Base-by-base conservation (phyloP, 306 rosid species). In the Prunus fruticosa region DNA sequence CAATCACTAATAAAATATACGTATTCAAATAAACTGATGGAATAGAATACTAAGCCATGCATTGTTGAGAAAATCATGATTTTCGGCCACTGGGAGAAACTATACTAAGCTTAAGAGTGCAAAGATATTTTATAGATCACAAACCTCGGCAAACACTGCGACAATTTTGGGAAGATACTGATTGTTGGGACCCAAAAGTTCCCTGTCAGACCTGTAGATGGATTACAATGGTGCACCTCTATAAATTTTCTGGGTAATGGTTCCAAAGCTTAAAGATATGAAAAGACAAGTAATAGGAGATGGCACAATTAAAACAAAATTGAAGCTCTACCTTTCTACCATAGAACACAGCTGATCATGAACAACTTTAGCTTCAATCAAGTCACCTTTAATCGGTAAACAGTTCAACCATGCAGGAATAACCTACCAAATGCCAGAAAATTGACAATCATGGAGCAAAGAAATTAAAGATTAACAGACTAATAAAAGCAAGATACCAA, bases 331-430 rank as follows among this genome's bases (percentile, higher is more conserved):
- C 99, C 98, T 88, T 82, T 96, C 99, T 1, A 89, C 96, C 97
- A 96, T 93, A 3, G 97, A 87, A 78, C 99, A 92, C 67, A 96
- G 98, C 84, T 91, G 99, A 74, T 96, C 99, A 16, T 93, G 99
- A 65, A 96, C 99, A 69, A 91, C 96, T 84, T 96, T 96, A 66
- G 99, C 98, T 82, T 96, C 99, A 54, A 96, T 88, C 86, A 91
- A 84, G 82, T 96, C 97, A 85, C 94, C 89, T 81, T 93, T 96
- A 71, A 96, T 93, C 23, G 99, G 99, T 84, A 96, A 86, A 86
- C 98, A 93, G 91, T 93, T 96, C 79, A 96, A 88, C 99, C 99
- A 96, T 34, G 91, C 98, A 9, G 97, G 97, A 82, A 96, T 80
- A 23, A 96, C 93, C 99, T 96, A 85, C 49, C 74, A 90, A 79